A percentile compares a stretch with the other conserved stretches of the same genome.
Conservation (phyloP, 2,329 filamentous ascomycete species). For the Bipolaris bicolor region DNA sequence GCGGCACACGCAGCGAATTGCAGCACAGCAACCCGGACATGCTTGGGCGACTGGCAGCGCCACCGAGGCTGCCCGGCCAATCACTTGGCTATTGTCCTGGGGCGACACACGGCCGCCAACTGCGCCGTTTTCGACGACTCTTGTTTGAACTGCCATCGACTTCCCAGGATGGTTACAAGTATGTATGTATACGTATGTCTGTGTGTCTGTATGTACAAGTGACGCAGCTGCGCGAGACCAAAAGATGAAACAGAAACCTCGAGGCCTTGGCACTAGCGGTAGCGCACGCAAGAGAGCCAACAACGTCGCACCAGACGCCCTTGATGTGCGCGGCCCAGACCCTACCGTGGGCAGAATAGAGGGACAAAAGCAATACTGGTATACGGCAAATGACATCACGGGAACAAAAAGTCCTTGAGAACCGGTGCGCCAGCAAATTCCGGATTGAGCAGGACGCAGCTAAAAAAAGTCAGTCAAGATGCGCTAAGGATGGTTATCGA, state of each 20-base stretch:
- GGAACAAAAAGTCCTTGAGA: slow-evolving; percentile 87
- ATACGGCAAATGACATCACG: slow-evolving; percentile 29
- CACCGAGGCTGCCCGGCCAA: slow-evolving; percentile 25
- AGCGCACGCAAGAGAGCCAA: too few species aligned
- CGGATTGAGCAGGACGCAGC: slow-evolving; percentile 88
- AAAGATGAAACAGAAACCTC: background rate
- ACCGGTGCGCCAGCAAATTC: slow-evolving; percentile 93
- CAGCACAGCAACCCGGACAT: slow-evolving; percentile 23
- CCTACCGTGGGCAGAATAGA: background rate
- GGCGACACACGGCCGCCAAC: background rate
- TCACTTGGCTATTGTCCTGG: slow-evolving; percentile 4
- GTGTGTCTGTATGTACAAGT: background rate
- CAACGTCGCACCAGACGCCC: background rate
- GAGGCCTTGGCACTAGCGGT: too few species aligned
- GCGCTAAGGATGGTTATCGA: slow-evolving; percentile 29
- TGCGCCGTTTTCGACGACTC: too few species aligned
- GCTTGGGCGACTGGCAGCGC: slow-evolving; percentile 20
- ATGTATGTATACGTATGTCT: background rate
- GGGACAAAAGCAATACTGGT: background rate
- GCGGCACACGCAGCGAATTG: slow-evolving; percentile 22
- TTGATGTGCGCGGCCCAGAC: background rate
- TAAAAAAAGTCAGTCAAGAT: slow-evolving; percentile 51
- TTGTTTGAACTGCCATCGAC: too few species aligned
- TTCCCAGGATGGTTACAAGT: background rate
- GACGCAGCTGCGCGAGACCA: background rate